phyloP scores from a whole-genome alignment of 352 stramenopile genomes.

The Blastocystis sp. region DNA sequence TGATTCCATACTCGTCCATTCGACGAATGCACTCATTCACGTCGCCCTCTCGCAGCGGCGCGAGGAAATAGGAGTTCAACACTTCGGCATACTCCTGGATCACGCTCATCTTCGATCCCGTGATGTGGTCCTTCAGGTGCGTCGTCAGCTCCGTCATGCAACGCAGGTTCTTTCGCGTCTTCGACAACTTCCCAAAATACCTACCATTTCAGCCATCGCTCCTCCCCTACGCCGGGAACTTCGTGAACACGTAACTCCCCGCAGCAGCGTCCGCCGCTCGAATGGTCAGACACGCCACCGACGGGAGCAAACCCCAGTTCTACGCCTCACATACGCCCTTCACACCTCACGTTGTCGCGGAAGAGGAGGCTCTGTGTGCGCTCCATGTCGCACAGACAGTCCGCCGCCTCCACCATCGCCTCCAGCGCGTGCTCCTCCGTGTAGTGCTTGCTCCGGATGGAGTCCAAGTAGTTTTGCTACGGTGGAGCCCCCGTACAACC shows the following conservation, averaged over 20 bases:
- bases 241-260: conserved; percentile 78
- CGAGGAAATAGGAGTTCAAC: conserved; percentile 3
- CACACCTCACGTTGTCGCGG: conserved; percentile 79
- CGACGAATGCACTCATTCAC: conserved; percentile 88
- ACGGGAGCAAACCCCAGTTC: conserved; percentile 92
- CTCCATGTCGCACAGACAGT: conserved; percentile 83
- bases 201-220: conserved; percentile 93
- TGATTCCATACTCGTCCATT: conserved; percentile 95
- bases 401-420: conserved; percentile 87
- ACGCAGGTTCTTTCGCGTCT: conserved; percentile 34
- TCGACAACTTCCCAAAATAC: conserved; percentile 79
- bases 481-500: conserved; percentile 76
- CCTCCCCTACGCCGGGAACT: conserved; percentile 90
- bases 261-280: conserved; percentile 78
- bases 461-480: conserved; percentile 83
- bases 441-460: conserved; percentile 82
- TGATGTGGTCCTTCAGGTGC: neutral
- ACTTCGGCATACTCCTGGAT: neutral
- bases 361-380: conserved; percentile 80
- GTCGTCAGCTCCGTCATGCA: neutral
- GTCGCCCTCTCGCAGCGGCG: conserved; percentile 76
- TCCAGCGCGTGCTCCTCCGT: conserved; percentile 80
- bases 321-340: conserved; percentile 79
- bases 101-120: neutral
- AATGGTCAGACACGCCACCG: conserved; percentile 87